Evolutionary conservation across 2,329 filamentous ascomycete species (phyloP).

Genomic region (Talaromyces amestolkiae): DNA sequence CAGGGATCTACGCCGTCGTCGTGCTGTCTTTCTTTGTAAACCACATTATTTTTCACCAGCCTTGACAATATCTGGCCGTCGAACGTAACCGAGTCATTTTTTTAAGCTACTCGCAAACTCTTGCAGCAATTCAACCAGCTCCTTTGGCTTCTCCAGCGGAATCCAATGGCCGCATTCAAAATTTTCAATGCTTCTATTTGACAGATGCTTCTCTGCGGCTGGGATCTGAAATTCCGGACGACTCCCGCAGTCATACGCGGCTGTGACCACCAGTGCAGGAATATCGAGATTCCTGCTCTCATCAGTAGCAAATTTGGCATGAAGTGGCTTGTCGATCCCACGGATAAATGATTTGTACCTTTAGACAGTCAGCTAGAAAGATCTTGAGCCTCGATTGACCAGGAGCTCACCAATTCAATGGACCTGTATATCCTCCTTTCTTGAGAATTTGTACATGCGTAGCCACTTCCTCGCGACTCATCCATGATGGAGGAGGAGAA

Average conservation of each 20-base stretch:
- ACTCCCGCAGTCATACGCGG: constrained; percentile 7
- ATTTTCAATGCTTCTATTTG: not conserved
- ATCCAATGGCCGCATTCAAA: constrained; percentile 16
- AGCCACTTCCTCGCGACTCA: constrained; percentile 11
- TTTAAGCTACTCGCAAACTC: constrained; percentile 1
- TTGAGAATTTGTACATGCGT: constrained; percentile 13
- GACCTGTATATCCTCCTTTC: constrained; percentile 15
- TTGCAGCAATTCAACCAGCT: not conserved
- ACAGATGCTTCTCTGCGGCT: constrained; percentile 9
- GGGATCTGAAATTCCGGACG: constrained; percentile 11
- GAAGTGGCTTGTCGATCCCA: not conserved
- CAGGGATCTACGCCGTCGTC: not conserved
- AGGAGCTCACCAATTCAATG: constrained; percentile 14
- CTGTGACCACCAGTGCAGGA: constrained; percentile 7
- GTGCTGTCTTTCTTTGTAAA: not conserved
- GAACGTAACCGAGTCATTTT: not conserved
- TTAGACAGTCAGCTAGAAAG: not conserved
- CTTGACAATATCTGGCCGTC: not conserved
- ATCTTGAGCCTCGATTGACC: not conserved
- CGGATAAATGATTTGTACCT: constrained; percentile 17
- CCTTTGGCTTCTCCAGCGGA: constrained; percentile 10
- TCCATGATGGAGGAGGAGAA: constrained; percentile 13
- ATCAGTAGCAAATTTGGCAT: constrained; percentile 8
- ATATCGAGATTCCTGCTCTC: constrained; percentile 14
- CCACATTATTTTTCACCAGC: not conserved